Base-by-base conservation (phyloP, 176 grass and related monocot genomes). In the Elymus sibiricus region DNA sequence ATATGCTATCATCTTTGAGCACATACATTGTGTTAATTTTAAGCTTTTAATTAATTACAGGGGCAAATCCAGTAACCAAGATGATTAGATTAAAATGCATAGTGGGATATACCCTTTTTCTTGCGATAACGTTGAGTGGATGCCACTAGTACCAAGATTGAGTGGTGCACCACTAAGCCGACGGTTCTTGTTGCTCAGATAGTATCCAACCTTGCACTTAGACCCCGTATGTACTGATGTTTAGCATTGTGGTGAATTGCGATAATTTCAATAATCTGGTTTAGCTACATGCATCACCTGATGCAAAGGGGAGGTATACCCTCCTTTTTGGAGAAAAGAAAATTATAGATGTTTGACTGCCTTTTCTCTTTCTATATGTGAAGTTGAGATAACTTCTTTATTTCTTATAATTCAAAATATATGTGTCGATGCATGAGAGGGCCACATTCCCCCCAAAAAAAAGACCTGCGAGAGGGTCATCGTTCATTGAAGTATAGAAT, bases 141-240 rank as follows among this genome's bases (percentile, higher is more conserved):
- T 81, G 83, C 89, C 80, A 90, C 89, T 74, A 75, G 28, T 75
- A 79, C 22, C 26, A 68, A 56, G 28, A 29, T 66, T 79, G 80
- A 79, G 27, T 79, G 56, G 58, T 77, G 37, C 55, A 56, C 67
- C 74, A 83, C 79, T 60, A 51, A 31, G 58, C 71, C 16, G 13
- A 76, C 58, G 49, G 59, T 21, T 51, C 62, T 83, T 28, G 2
- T 59, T 43, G n/a, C 84, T 22, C 26, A 27, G 15, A 73, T 90
- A 72, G 64, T 74, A 73, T 51, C 56, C 34, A 75, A 53, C 79
- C 24, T 77, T 74, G 63, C 27, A 56, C 84, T 53, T 53, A 17
- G 49, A 53, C 49, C 49, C 49, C 0, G 2, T 15, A 51, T 73
- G 15, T 79, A 83, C 19, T 43, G 26, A 70, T 71, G 14, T 43